Evolutionary conservation across 495 filamentous ascomycete genomes (phyloP), one percentile per base, ranked within the genome.

Genomic region (Neurospora intermedia): DNA sequence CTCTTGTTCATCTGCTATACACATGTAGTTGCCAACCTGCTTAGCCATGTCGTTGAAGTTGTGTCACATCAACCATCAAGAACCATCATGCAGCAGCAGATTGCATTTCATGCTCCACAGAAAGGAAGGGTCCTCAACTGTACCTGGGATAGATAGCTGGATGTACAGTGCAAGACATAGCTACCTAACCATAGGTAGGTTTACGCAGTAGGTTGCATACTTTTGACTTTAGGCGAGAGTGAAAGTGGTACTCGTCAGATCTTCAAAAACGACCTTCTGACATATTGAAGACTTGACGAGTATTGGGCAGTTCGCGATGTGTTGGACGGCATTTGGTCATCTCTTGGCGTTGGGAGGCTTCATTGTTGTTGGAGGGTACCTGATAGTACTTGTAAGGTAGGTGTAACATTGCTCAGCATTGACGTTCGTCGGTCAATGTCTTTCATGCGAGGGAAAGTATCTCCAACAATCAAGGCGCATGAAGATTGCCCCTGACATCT

Each of bases 281-380:
- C 27, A 31, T 31, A 1, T 31, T 31, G 27, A 31, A 31, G 27
- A 2, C 27, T 31, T 38, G 35, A 38, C 35, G 6, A 38, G 35
- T 38, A 39, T 71, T 77, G 77, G 75, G 77, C 69, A 10, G 69
- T 78, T 76, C 74, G 72, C 69, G 20, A 76, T 77, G 69, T 23
- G 15, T 77, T 75, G 69, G 46, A 69, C 20, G 69, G 69, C 40
- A 73, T 15, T 42, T n/a, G 31, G 59, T 20, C 54, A 66, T 43
- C 23, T 59, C 20, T 69, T 73, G 16, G 43, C 16, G 20, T 27
- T 13, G 35, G 54, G 43, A 38, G 43, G 27, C 20, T 71, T 11
- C 13, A 43, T n/a, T 59, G 43, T 43, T 59, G 43, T 62, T 54
- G 42, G 70, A 62, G 40, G 13, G 41, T 42, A 42, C 10, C 11